Evolutionary conservation across 2,329 filamentous ascomycete genomes (phyloP), one percentile per base, ranked within the genome.

Genomic region (Epichloe glyceriae): DNA sequence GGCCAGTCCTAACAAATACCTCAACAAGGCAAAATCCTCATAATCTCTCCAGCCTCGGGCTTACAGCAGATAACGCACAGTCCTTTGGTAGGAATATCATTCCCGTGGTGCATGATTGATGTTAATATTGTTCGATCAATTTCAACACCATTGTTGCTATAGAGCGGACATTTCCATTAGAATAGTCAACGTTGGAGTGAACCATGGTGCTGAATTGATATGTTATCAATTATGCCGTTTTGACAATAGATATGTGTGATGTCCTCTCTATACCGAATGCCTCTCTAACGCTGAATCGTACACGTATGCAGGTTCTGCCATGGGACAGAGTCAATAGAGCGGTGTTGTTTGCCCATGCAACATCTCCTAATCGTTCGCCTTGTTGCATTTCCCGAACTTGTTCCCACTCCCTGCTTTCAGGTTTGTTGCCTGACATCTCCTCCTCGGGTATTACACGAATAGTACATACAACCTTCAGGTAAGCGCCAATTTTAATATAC

Each of bases 251-350:
- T 43, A 51, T 56, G 47, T 49, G 42, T 3, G 39, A 38, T 44
- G 47, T 53, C 38, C 53, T 55, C 49, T 60, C 52, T 58, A 58
- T 58, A 50, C 56, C 52, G 47, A 53, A 53, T 37, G 38, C 47
- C 47, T 50, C 40, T 46, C 46, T 44, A 49, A 52, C 46, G 22
- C 35, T 33, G 47, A 57, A 57, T 64, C 61, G 57, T 65, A 63
- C 61, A 65, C 56, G 57, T 55, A 62, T 56, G 58, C 52, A 56
- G 57, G 50, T 52, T 50, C 37, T 51, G 54, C 51, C 42, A 47
- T 43, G 52, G 58, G 56, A 57, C 60, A 51, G 34, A 39, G 40
- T 49, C 52, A 60, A 55, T 57, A 65, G 64, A 67, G 64, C 62
- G 64, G 64, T 63, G 60, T 60, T 61, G 50, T 50, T 53, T 50